A percentile compares a stretch with the other conserved stretches of the same genome.
These are phyloP conservation scores for Wickerhamiella hasegawae DNA, from an alignment of 805 yeast genomes.

Conservation along the genomic window DNA sequence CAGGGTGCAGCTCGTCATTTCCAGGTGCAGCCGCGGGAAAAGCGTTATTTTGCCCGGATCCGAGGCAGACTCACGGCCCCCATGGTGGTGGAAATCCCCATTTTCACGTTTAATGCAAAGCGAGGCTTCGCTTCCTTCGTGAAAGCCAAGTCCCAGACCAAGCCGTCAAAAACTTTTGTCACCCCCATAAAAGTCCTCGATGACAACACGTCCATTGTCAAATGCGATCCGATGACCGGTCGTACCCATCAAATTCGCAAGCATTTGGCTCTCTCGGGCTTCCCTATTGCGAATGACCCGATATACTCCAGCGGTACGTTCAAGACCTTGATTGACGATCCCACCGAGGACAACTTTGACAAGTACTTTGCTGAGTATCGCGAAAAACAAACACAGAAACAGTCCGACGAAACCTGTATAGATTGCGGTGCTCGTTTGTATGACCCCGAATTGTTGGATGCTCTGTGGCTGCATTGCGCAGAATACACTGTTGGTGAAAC, in stretches of 20 bases:
- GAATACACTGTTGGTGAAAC: conserved; percentile 9
- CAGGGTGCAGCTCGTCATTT: conserved; percentile 7
- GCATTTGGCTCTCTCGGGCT: conserved; percentile 70
- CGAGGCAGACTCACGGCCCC: not conserved
- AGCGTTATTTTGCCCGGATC: conserved; percentile 4
- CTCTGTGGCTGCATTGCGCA: conserved; percentile 14
- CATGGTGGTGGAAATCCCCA: conserved; percentile 4
- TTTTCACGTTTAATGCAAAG: conserved; percentile 14
- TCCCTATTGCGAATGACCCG: conserved; percentile 83
- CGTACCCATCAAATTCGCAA: conserved; percentile 91
- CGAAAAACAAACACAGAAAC: conserved; percentile 5
- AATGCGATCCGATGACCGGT: conserved; percentile 76
- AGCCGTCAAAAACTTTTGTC: conserved; percentile 10
- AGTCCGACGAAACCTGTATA: conserved; percentile 10
- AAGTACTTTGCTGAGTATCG: conserved; percentile 4
- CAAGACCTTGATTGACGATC: conserved; percentile 7
- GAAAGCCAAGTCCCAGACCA: conserved; percentile 1
- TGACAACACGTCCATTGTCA: conserved; percentile 32
- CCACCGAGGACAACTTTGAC: conserved; percentile 8
- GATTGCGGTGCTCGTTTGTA: conserved; percentile 14
- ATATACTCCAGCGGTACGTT: conserved; percentile 35
- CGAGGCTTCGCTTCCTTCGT: conserved; percentile 11
- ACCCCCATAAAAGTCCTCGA: not conserved
- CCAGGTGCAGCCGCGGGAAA: conserved; percentile 1
- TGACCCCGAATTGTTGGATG: not conserved